Base-by-base conservation (phyloP, 805 yeast genomes). In the Wickerhamiella musiphila region DNA sequence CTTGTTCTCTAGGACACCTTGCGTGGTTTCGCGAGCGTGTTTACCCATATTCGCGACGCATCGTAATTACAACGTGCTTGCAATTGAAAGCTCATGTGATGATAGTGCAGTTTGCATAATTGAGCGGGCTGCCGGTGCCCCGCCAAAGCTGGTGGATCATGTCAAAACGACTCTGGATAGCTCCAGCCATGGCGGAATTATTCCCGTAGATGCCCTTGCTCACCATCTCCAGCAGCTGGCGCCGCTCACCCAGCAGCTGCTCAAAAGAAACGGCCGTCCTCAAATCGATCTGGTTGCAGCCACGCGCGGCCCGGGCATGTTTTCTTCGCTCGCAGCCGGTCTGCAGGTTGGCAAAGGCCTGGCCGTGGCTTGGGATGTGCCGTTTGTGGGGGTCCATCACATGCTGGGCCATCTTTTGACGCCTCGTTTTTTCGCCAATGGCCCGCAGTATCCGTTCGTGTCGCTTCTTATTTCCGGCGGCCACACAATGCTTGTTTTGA, bases 231-330 rank as follows among this genome's bases (percentile, higher is more conserved):
- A 50, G 17, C 51, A 57, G 8, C 51, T 86, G 3, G 75, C 78
- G 0, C 43, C 48, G 0, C 48, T 76, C 22, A 70, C 77, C 0
- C 35, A 51, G 11, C 49, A 58, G 5, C 53, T 76, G 4, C 54
- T 76, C 11, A 22, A 18, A 0, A 36, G 47, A 0, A 40, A 48
- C 35, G 27, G 46, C 40, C 19, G 38, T 8, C 40, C 54, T 45
- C 29, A 53, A 60, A 44, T 51, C 0, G 93, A 79, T 48, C 49
- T 90, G 28, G 66, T 90, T 1, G 78, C 93, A 51, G 93, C 76
- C 4, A 90, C 98, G 0, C 58, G 93, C 42, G 98, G 98, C 0
- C 98, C 98, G 0, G 98, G 98, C 0, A 82, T 90, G 94, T 68
- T 73, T 6, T 94, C 95, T 0, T 76, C 93, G 0, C 58, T 90